Base-by-base conservation (phyloP, 495 filamentous ascomycete genomes). In the Penicillium lividum region DNA sequence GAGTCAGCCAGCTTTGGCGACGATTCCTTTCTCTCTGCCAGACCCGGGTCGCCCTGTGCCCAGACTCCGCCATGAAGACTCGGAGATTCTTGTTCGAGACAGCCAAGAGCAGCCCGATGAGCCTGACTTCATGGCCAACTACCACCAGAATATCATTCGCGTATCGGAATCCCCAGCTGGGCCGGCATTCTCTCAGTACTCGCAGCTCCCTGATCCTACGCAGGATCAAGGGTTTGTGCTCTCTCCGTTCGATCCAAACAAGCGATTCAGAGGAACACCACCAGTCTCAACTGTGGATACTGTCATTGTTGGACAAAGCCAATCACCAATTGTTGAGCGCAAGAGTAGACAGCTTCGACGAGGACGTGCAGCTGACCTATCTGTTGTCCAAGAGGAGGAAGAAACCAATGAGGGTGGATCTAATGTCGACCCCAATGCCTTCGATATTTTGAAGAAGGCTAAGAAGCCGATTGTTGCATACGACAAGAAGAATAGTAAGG, bases 401-500 rank as follows among this genome's bases (percentile, higher is more conserved):
- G 49, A 52, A 38, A 40, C 34, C 30, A 49, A 56, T 5, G 63
- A 72, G 7, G 72, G 62, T 11, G 70, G 68, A 9, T 77, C 76
- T 60, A 75, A 81, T 30, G 73, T 78, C 53, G 69, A 78, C 22
- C 69, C 73, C 4, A 80, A 82, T 57, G 89, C 86, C 0, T 97
- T 97, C 66, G 80, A 82, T 52, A 69, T 89, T n/a, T 86, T 97
- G 85, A 85, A 86, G 64, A 87, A 88, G 60, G 86, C 85, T 0
- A 84, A 78, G 68, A 86, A 87, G 59, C 67, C 74, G 27, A 60
- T 58, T 52, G 71, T 74, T 22, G 73, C 77, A 7, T 96, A 90
- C 62, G 83, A 96, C 70, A 94, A 89, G 76, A 90, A 87, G 65
- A 94, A 88, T 68, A 95, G 90, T 72, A 89, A 92, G 64, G 93